Conservation (phyloP, 2,329 filamentous ascomycete species). For the Ophiostoma australiae region DNA sequence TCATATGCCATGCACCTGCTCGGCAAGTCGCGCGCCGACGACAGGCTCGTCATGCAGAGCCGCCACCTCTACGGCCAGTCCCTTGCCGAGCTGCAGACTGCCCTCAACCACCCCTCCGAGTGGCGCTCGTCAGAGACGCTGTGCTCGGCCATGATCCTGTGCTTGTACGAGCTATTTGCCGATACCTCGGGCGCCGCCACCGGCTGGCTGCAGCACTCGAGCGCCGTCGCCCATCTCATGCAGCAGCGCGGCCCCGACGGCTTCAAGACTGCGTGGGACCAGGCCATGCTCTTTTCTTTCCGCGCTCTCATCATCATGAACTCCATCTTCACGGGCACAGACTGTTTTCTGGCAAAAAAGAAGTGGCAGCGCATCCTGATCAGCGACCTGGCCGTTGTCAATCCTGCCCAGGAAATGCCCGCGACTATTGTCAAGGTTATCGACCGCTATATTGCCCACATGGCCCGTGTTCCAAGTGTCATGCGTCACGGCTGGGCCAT, state of each 20-base stretch:
- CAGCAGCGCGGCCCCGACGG: constrained; percentile 36
- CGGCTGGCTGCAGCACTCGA: constrained; percentile 40
- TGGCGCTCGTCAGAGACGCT: constrained; percentile 32
- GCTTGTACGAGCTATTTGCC: constrained; percentile 42
- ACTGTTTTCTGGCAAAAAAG: background rate
- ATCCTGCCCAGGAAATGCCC: background rate
- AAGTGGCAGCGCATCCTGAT: background rate
- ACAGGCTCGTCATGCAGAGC: constrained; percentile 35
- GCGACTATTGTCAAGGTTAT: background rate
- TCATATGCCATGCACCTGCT: constrained; percentile 38
- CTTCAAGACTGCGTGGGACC: constrained; percentile 29
- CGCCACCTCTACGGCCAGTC: constrained; percentile 39
- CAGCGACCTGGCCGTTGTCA: background rate
- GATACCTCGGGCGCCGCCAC: constrained; percentile 35
- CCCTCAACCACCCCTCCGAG: constrained; percentile 37
- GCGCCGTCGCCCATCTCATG: constrained; percentile 38
- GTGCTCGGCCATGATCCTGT: constrained; percentile 39
- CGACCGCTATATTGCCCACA: background rate
- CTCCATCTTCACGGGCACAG: background rate
- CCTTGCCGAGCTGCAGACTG: constrained; percentile 35
- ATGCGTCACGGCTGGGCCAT: background rate
- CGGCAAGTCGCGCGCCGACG: constrained; percentile 35
- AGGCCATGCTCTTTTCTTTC: background rate
- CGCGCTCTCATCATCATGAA: background rate
- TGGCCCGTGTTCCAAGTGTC: background rate